phyloP scores from a whole-genome alignment of 495 filamentous ascomycete genomes.

The Aspergillus diversus region DNA sequence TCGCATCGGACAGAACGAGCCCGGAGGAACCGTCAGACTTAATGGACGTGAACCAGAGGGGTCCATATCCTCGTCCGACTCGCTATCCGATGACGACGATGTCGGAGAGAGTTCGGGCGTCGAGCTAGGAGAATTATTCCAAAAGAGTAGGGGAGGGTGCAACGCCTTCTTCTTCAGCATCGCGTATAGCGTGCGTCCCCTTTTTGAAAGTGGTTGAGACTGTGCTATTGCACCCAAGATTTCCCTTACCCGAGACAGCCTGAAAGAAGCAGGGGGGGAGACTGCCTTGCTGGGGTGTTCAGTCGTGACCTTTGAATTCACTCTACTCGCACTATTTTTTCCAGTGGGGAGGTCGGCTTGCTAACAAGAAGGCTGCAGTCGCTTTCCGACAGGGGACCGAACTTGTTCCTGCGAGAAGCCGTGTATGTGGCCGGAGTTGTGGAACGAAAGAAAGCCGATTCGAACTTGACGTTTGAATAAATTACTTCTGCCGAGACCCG shows the following conservation, averaged over 20 bases:
- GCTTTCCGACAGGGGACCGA: conserved; percentile 17
- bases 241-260: conserved; percentile 15
- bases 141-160: conserved; percentile 47
- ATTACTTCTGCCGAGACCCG: background rate
- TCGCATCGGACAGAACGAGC: conserved; percentile 70
- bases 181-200: conserved; percentile 43
- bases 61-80: conserved; percentile 62
- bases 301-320: background rate
- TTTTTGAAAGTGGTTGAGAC: conserved; percentile 24
- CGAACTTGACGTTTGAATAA: conserved; percentile 8
- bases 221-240: conserved; percentile 21
- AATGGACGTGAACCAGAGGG: conserved; percentile 59
- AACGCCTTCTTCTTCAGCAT: conserved; percentile 55
- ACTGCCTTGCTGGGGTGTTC: conserved; percentile 12
- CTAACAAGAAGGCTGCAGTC: conserved; percentile 7
- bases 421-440: conserved; percentile 10
- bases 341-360: conserved; percentile 3
- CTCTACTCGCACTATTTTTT: background rate
- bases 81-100: conserved; percentile 47
- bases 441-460: conserved; percentile 17
- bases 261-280: background rate
- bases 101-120: conserved; percentile 51
- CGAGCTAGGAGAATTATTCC: conserved; percentile 44
- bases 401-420: conserved; percentile 24
- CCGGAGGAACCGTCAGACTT: conserved; percentile 63